Conservation (phyloP, 805 yeast species). For the Candida railenensis region DNA sequence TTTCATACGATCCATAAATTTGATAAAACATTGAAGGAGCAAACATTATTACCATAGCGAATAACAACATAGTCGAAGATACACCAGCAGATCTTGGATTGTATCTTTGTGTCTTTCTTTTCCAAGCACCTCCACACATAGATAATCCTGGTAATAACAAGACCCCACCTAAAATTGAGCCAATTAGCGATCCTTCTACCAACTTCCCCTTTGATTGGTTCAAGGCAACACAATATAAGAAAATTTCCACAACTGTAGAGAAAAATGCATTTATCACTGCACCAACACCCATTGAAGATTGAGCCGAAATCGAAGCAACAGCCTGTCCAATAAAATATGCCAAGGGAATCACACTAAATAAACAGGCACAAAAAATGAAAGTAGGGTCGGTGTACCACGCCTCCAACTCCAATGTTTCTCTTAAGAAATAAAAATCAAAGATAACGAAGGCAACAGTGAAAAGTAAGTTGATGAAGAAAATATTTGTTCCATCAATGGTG, state of each 20-base stretch:
- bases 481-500: conserved; percentile 94
- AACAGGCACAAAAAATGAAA: conserved; percentile 68
- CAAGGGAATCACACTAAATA: conserved; percentile 84
- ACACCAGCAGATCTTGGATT: conserved; percentile 97
- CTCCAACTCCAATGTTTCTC: conserved; percentile 38
- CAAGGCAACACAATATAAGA: conserved; percentile 87
- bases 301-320: conserved; percentile 98
- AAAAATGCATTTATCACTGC: conserved; percentile 97
- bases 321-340: conserved; percentile 99
- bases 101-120: conserved; percentile 89
- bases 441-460: conserved; percentile 80
- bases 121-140: conserved; percentile 96
- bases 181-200: conserved; percentile 95
- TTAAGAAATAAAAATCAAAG: conserved; percentile 66
- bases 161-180: conserved; percentile 91
- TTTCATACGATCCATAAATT: conserved; percentile 83
- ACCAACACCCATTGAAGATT: conserved; percentile 98
- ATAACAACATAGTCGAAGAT: conserved; percentile 90
- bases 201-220: conserved; percentile 79
- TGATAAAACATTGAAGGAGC: conserved; percentile 90
- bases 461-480: conserved; percentile 83
- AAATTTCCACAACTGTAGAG: conserved; percentile 93
- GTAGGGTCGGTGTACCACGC: conserved; percentile 58
- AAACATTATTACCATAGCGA: conserved; percentile 86
- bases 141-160: conserved; percentile 88